Base-by-base conservation (phyloP, 139 green algal species). In the Parachlorella kessleri region DNA sequence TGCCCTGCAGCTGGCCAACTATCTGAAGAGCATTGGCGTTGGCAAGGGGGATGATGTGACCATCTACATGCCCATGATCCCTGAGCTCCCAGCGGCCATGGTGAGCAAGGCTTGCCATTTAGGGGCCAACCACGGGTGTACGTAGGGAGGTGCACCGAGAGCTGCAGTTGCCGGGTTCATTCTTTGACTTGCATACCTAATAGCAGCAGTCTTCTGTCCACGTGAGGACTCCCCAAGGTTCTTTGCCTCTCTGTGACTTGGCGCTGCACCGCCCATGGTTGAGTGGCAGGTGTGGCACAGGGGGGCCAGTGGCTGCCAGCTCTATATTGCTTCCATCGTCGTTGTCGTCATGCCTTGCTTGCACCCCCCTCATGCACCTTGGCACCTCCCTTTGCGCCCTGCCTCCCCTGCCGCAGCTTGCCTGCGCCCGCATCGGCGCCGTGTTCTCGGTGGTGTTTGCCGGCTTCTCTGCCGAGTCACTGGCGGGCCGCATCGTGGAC, bases 41-140 rank as follows among this genome's bases (percentile, higher is more conserved):
- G 86, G 89, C 71, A 92, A 94, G 81, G 96, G 96, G 23, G 91
- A 98, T 77, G 85, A 82, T 6, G 96, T 99, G 30, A 92, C 90
- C 64, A 93, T 98, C 75, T 99, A 99, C 91, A 92, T 99, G 88
- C 96, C 96, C 66, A 99, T 99, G 96, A 75, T 98, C 24, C 78
- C 88, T 24, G 93, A 98, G 88, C 89, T 99, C 64, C 96, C 95
- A 28, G 91, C 92, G 38, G 87, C 91, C 37, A 97, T 98, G 93
- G 78, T 85, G 67, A 68, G 68, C 8, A 6, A 24, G 33, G 1
- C 66, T 5, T 32, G 3, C 30, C 28, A 8, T 6, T 68, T 68
- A 23, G 59, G 33, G 59, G 59, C 35, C 2, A 26, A 37, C 18
- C 18, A 18, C 10, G 48, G 48, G 48, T 10, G 32, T 8, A 42